A percentile compares a stretch with the other conserved stretches of the same genome.
These are phyloP conservation scores for Ascochyta koolunga DNA, from an alignment of 2,329 filamentous ascomycete species.

Conservation along the genomic window DNA sequence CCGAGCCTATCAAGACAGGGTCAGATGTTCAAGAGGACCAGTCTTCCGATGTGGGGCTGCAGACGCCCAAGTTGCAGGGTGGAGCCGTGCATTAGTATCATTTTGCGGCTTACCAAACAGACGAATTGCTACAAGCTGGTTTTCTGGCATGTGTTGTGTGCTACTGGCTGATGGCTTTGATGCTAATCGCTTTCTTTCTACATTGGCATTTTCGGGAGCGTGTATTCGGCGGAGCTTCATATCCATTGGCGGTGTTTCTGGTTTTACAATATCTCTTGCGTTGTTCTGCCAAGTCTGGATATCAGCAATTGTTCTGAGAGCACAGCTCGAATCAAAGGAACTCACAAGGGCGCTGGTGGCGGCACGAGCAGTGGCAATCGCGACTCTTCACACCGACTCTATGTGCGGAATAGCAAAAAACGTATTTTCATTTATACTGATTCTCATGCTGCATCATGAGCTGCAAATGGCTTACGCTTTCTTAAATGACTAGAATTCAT, in stretches of 20 bases:
- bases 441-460: too few relatives aligned
- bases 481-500: too few relatives aligned
- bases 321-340: not conserved
- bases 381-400: not conserved
- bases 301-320: constrained; percentile 4
- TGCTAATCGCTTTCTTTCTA: constrained; percentile 16
- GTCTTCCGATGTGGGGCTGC: constrained; percentile 29
- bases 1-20: constrained; percentile 14
- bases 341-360: not conserved
- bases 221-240: constrained; percentile 37
- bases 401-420: constrained; percentile 26
- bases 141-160: not conserved
- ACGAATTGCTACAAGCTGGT: not conserved
- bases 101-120: not conserved
- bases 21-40: constrained; percentile 29
- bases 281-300: constrained; percentile 25
- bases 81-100: constrained; percentile 31
- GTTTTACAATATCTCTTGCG: constrained; percentile 17
- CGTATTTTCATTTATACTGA: constrained; percentile 7
- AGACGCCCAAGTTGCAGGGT: constrained; percentile 31
- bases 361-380: not conserved
- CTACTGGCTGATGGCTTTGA: not conserved
- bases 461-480: too few relatives aligned
- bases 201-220: constrained; percentile 47
- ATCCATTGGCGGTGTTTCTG: constrained; percentile 38